Evolutionary conservation across 2,329 filamentous ascomycete species (phyloP).

Genomic region (Phyllosticta capitalensis): DNA sequence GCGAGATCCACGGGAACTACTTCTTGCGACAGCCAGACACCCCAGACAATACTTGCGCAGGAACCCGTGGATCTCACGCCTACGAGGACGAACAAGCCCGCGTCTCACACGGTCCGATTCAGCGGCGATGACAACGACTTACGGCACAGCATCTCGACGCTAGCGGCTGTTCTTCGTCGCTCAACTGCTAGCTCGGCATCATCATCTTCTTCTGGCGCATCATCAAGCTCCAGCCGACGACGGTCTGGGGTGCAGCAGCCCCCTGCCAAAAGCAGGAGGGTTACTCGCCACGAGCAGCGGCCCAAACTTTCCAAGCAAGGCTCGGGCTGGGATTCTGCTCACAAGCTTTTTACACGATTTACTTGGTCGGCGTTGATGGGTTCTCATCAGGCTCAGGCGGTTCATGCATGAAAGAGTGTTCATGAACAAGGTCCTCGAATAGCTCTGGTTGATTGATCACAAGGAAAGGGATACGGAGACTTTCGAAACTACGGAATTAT

Average conservation of each 20-base stretch:
- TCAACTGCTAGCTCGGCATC: background rate
- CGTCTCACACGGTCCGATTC: conserved; percentile 5
- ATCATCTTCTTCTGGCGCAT: conserved; percentile 2
- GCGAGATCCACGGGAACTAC: conserved; percentile 37
- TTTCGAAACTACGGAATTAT: background rate
- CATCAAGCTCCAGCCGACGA: conserved; percentile 5
- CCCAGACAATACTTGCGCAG: conserved; percentile 6
- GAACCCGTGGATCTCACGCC: conserved; percentile 10
- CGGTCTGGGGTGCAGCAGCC: background rate
- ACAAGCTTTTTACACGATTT: conserved; percentile 12
- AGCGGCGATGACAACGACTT: background rate
- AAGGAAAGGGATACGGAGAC: background rate
- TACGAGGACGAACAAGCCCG: conserved; percentile 5
- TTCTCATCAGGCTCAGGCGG: conserved; percentile 11
- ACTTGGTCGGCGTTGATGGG: conserved; percentile 12
- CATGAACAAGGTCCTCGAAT: background rate
- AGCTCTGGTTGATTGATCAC: background rate
- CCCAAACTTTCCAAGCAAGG: conserved; percentile 9
- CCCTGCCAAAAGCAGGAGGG: background rate
- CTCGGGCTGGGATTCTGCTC: conserved; percentile 11
- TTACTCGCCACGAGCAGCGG: background rate
- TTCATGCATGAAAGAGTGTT: conserved; percentile 7
- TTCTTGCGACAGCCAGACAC: conserved; percentile 5
- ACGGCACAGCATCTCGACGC: background rate
- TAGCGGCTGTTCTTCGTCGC: background rate